phyloP scores from a whole-genome alignment of 2,329 filamentous ascomycete genomes.

The Lasiodiplodia citricola region DNA sequence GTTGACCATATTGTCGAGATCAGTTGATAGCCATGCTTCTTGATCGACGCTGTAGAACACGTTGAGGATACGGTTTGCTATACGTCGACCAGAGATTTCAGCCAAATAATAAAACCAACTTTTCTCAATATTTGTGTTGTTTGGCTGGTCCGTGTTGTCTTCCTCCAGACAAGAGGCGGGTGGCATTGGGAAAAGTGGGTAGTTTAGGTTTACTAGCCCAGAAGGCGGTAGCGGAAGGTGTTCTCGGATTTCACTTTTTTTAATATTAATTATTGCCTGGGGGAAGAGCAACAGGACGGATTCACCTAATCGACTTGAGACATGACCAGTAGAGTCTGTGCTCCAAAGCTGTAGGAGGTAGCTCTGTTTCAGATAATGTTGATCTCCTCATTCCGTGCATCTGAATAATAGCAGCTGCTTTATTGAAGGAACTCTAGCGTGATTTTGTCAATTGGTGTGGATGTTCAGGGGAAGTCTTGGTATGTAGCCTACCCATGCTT shows the following conservation, averaged over 20 bases:
- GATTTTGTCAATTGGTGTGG: too few species aligned
- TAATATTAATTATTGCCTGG: not conserved
- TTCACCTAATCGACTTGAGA: constrained; percentile 41
- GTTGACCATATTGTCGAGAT: constrained; percentile 17
- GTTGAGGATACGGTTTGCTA: constrained; percentile 30
- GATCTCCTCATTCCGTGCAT: constrained; percentile 9
- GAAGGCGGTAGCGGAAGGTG: constrained; percentile 31
- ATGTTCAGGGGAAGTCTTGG: not conserved
- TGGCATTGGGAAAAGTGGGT: constrained; percentile 40
- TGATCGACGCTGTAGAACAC: constrained; percentile 29
- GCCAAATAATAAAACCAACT: constrained; percentile 41
- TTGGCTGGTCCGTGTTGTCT: constrained; percentile 31
- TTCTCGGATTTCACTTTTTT: constrained; percentile 30
- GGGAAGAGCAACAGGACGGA: not conserved
- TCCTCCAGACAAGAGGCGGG: constrained; percentile 29
- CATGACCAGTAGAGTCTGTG: constrained; percentile 43
- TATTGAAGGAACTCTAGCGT: constrained; percentile 17
- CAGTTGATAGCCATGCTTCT: constrained; percentile 31
- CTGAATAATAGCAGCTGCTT: constrained; percentile 1
- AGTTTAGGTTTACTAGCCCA: constrained; percentile 34
- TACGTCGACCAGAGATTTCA: constrained; percentile 38
- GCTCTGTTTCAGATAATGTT: constrained; percentile 23
- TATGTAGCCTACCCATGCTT: constrained; percentile 39
- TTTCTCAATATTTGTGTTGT: not conserved
- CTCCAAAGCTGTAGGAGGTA: constrained; percentile 29